Conservation (phyloP, 2,329 filamentous ascomycete species). For the Pyrenophora seminiperda region DNA sequence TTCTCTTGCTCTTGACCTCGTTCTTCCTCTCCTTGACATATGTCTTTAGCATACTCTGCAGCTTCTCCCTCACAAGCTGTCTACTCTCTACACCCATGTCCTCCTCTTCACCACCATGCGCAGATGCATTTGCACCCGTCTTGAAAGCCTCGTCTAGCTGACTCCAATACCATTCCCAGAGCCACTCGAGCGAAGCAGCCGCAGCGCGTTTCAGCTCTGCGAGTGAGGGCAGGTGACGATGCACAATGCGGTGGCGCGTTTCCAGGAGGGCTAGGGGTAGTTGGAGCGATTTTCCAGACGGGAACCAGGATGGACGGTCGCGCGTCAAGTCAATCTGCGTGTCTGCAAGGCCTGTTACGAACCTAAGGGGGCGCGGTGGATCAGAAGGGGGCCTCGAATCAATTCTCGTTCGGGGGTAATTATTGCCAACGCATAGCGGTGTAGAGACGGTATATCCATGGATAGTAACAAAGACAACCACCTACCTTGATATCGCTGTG, state of each 20-base stretch:
- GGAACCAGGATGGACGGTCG: slow-evolving; percentile 35
- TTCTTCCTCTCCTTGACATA: slow-evolving; percentile 41
- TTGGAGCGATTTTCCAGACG: slow-evolving; percentile 27
- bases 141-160: slow-evolving; percentile 50
- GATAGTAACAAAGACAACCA: not conserved
- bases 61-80: slow-evolving; percentile 24
- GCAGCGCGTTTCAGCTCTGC: slow-evolving; percentile 73
- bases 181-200: slow-evolving; percentile 75
- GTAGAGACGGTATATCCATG: not conserved
- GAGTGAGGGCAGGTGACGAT: slow-evolving; percentile 82
- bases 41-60: slow-evolving; percentile 39
- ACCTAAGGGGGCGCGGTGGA: slow-evolving; percentile 54
- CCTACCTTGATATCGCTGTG: slow-evolving; percentile 73
- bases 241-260: slow-evolving; percentile 85
- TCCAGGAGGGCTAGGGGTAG: slow-evolving; percentile 78
- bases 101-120: not conserved
- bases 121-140: not conserved
- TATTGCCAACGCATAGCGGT: not conserved
- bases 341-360: slow-evolving; percentile 81
- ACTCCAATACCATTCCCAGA: slow-evolving; percentile 88
- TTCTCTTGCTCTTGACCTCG: slow-evolving; percentile 35
- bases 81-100: slow-evolving; percentile 10
- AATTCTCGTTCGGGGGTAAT: no score
- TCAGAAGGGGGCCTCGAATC: no score
- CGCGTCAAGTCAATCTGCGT: slow-evolving; percentile 53